These are phyloP conservation scores for Pythium pectinolyticum DNA, from an alignment of 352 stramenopile genomes.

Conservation along the genomic window DNA sequence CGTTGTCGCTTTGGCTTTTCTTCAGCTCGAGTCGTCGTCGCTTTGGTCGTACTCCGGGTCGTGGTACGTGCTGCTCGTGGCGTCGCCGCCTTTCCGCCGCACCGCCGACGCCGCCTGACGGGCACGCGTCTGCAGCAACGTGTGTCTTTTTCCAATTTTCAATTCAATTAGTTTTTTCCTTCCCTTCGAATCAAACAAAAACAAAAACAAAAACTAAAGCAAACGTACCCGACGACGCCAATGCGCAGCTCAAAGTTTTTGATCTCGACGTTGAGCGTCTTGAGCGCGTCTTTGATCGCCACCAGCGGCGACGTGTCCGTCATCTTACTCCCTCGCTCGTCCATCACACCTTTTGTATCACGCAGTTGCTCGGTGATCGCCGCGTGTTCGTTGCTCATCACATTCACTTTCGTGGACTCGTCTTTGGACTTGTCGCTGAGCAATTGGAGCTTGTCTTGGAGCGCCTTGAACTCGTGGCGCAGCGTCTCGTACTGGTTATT, in stretches of 20 bases:
- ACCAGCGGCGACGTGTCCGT: slow-evolving; percentile 83
- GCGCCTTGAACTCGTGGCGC: slow-evolving; percentile 59
- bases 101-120: slow-evolving; percentile 48
- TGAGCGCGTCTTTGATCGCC: slow-evolving; percentile 83
- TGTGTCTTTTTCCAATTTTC: slow-evolving; percentile 46
- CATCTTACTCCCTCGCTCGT: slow-evolving; percentile 83
- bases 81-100: slow-evolving; percentile 40
- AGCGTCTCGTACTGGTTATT: slow-evolving; percentile 82
- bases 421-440: slow-evolving; percentile 70
- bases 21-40: slow-evolving; percentile 77
- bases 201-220: background rate
- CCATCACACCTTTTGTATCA: slow-evolving; percentile 75
- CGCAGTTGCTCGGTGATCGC: slow-evolving; percentile 73
- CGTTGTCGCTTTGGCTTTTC: background rate
- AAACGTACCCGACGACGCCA: slow-evolving; percentile 57
- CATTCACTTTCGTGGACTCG: slow-evolving; percentile 63
- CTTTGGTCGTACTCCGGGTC: slow-evolving; percentile 80
- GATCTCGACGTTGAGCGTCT: slow-evolving; percentile 71
- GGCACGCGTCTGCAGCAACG: slow-evolving; percentile 70
- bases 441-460: slow-evolving; percentile 64
- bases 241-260: slow-evolving; percentile 84
- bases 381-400: slow-evolving; percentile 76
- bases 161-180: background rate
- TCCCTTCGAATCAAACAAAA: background rate
- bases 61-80: slow-evolving; percentile 41